phyloP scores from a whole-genome alignment of 179 eudicot genomes.

The Heliamphora pulchella region DNA sequence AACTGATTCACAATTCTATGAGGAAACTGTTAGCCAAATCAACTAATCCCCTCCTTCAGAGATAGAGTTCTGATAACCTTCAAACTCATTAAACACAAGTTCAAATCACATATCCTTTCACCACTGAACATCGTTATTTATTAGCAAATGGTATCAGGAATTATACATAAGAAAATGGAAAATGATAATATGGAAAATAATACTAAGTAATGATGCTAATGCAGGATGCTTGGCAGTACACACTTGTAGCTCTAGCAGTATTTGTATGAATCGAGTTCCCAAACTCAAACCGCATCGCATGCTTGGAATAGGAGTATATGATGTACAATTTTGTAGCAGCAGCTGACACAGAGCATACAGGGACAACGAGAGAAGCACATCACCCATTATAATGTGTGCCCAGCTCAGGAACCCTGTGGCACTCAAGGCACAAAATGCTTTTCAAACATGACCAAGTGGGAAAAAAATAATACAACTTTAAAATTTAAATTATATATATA shows the following conservation, averaged over 20 bases:
- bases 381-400: background rate
- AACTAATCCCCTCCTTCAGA: background rate
- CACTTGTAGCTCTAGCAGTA: background rate
- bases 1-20: background rate
- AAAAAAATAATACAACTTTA: no score
- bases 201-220: background rate
- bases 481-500: no score
- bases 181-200: background rate
- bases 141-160: background rate
- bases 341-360: background rate
- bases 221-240: background rate
- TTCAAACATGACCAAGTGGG: background rate
- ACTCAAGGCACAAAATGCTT: background rate
- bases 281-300: background rate
- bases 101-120: background rate
- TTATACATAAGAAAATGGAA: background rate
- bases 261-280: background rate
- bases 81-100: background rate
- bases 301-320: background rate
- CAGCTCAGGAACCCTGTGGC: background rate
- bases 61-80: background rate
- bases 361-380: background rate
- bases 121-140: background rate
- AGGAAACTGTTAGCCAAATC: constrained; percentile 6
- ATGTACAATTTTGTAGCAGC: background rate